Base-by-base conservation (phyloP, 345 rosid species). In the Pistacia integerrima region DNA sequence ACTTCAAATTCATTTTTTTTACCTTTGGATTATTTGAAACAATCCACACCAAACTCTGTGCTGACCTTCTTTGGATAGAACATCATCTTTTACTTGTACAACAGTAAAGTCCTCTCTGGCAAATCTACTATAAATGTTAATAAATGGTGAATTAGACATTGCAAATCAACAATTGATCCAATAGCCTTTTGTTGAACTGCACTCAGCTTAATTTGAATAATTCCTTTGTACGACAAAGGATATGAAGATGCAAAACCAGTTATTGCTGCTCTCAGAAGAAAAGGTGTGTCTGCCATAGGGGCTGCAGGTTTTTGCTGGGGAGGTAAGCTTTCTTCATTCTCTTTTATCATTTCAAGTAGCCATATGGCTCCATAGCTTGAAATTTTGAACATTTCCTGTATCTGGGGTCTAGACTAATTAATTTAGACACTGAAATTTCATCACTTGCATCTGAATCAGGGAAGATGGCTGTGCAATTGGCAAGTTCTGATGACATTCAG, bases 271-370 rank as follows among this genome's bases (percentile, higher is more conserved):
- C 59, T 52, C 61, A 74, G 25, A 74, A 74, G 52, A 64, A 74
- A 64, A 74, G 77, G 70, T 20, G 70, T 51, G 6, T 74, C 70
- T 52, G 62, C 77, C 55, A 52, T 74, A 18, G 77, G 77, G 62
- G 70, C 58, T 8, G 70, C 70, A 51, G 77, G 70, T 22, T 64
- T 74, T 52, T 74, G 77, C 63, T 74, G 77, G 77, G 77, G 77
- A 74, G 77, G 77, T 74, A 63, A 74, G 70, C 4, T n/a, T 51
- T 20, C 61, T 49, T 73, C 46, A 13, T 30, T 61, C 13, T 48
- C 30, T 9, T 73, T 5, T 10, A 46, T 49, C 13, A 4, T 17
- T 41, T 41, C 13, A 41, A 41, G 17, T 16, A n/a, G 54, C 48
- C n/a, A 64, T 41, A 65, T n/a, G 0, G 16, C 49, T 12, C 48